Evolutionary conservation across 2,329 filamentous ascomycete genomes (phyloP), one percentile per base, ranked within the genome.

Genomic region (Clonostachys solani): DNA sequence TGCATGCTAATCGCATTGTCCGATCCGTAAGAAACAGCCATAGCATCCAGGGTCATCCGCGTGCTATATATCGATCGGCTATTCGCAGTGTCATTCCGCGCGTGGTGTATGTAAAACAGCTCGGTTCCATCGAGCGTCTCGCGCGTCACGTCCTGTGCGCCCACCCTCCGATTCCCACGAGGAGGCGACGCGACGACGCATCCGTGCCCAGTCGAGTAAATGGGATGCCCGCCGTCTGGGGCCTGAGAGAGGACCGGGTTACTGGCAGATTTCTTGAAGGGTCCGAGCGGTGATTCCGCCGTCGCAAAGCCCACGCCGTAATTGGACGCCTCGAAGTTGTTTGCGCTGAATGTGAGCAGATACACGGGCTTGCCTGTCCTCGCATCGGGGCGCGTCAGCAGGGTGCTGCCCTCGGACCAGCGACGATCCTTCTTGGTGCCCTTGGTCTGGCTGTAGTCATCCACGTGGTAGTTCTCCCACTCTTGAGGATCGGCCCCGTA

Each of bases 321-420:
- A 45, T 65, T 65, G n/a, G 63, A 63, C 5, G 63, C 61, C 46
- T 66, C 63, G 23, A 52, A 65, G 51, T 66, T 65, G 53, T 66
- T 66, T 50, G 60, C 51, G 51, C 60, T 63, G 52, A 63, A 64
- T 34, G 52, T 52, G 34, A 64, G 48, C 37, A 64, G 44, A 38
- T 68, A 68, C 8, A 62, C 50, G 5, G 60, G 52, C 15, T 59
- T 54, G 12, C 56, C 57, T 12, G 41, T 40, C n/a, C 33, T 34
- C 7, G 17, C 49, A 7, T 50, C 56, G 9, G 49, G 33, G 1
- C 63, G 52, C 18, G 44, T 54, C 16, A 66, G 55, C 2, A 60
- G 43, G 10, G 63, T 65, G 51, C 63, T 66, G 1, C 63, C 63
- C 49, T 66, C 63, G 6, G 63, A 62, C 63, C 63, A 66, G 3